Conservation (phyloP, 2,329 filamentous ascomycete species). For the Trichoderma afroharzianum region DNA sequence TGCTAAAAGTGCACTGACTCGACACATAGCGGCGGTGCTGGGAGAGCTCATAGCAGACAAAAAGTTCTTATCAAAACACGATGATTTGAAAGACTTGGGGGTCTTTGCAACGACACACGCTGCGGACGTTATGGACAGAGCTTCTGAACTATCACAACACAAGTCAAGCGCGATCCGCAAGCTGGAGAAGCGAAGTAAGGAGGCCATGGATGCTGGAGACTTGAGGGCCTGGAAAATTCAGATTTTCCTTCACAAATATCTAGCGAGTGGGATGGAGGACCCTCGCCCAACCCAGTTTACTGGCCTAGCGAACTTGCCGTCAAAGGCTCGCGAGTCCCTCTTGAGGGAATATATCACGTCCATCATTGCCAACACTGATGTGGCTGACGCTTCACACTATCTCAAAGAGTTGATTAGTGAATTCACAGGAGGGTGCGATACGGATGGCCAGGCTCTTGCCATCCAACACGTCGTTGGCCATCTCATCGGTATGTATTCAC, state of each 20-base stretch:
- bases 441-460: constrained; percentile 42
- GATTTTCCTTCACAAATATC: constrained; percentile 40
- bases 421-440: constrained; percentile 29
- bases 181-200: constrained; percentile 34
- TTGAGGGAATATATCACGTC: constrained; percentile 32
- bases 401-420: constrained; percentile 36
- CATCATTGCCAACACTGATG: constrained; percentile 32
- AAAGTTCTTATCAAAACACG: constrained; percentile 27
- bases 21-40: constrained; percentile 26
- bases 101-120: constrained; percentile 36
- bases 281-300: constrained; percentile 35
- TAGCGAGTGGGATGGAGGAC: constrained; percentile 31
- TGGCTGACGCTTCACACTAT: constrained; percentile 35
- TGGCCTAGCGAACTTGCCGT: constrained; percentile 28
- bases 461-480: constrained; percentile 41
- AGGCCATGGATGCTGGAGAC: constrained; percentile 34
- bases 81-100: constrained; percentile 24
- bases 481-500: constrained; percentile 35
- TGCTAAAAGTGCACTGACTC: constrained; percentile 28
- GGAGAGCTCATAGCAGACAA: constrained; percentile 30
- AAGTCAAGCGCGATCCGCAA: constrained; percentile 33
- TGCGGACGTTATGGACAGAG: constrained; percentile 23
- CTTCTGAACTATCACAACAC: constrained; percentile 24
- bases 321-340: constrained; percentile 30
- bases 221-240: constrained; percentile 45